phyloP scores from a whole-genome alignment of 352 stramenopile species.

The Achlya hypogyna region DNA sequence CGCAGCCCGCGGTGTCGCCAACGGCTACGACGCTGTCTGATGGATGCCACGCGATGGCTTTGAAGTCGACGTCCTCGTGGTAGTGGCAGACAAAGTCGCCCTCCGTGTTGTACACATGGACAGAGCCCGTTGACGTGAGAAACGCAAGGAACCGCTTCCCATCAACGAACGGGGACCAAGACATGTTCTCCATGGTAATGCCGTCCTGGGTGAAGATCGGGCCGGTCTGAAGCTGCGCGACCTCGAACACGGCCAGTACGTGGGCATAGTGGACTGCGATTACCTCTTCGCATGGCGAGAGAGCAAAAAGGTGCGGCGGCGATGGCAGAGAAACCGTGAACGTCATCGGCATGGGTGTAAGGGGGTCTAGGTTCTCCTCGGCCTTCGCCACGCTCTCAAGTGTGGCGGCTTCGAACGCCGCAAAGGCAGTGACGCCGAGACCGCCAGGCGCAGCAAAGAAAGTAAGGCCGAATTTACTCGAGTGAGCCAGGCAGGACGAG shows the following conservation, averaged over 20 bases:
- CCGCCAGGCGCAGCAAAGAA: conserved; percentile 37
- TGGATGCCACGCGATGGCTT: not conserved
- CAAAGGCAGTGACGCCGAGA: conserved; percentile 20
- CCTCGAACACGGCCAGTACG: conserved; percentile 44
- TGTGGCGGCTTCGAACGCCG: not conserved
- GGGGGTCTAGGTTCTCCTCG: conserved; percentile 30
- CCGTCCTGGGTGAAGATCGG: conserved; percentile 21
- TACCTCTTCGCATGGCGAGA: conserved; percentile 41
- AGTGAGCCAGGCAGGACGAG: conserved; percentile 46
- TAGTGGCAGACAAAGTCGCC: conserved; percentile 5
- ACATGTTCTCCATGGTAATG: conserved; percentile 30
- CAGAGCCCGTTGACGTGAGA: conserved; percentile 22
- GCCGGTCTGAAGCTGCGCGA: conserved; percentile 30
- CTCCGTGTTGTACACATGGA: conserved; percentile 20
- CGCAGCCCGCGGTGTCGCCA: conserved; percentile 6
- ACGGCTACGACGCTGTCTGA: not conserved
- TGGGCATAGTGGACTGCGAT: conserved; percentile 45
- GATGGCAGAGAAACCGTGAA: conserved; percentile 33
- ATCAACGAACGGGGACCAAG: too few relatives aligned
- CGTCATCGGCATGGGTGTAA: conserved; percentile 28
- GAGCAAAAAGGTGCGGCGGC: conserved; percentile 38
- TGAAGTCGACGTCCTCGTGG: not conserved
- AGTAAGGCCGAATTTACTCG: conserved; percentile 46
- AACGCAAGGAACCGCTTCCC: conserved; percentile 43
- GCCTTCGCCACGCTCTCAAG: conserved; percentile 12